Conservation (phyloP, 148 eudicot genomes). For the Chenopodium formosanum region DNA sequence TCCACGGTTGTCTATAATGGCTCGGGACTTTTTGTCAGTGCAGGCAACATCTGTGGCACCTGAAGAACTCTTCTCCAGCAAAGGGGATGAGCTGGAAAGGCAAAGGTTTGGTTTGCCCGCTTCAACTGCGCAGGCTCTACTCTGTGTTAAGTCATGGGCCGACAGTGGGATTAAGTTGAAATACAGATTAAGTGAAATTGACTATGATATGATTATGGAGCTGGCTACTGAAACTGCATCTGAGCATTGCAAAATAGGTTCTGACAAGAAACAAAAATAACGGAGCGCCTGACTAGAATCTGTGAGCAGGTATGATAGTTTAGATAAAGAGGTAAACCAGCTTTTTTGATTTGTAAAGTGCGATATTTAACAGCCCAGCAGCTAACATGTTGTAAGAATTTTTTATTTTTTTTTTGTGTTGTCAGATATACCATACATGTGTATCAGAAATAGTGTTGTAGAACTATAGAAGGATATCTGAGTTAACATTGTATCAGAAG, state of each 20-base stretch:
- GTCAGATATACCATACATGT: no score
- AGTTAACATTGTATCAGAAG: not conserved
- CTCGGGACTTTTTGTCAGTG: constrained; percentile 72
- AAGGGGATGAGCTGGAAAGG: constrained; percentile 63
- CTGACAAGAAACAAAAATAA: constrained; percentile 49
- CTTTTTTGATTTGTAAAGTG: not conserved
- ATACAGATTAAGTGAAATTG: constrained; percentile 56
- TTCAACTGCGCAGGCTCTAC: constrained; percentile 36
- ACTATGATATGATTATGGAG: constrained; percentile 67
- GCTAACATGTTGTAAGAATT: not conserved
- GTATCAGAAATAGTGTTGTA: not conserved
- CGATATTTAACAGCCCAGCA: not conserved
- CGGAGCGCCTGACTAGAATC: not conserved
- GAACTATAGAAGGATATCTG: not conserved
- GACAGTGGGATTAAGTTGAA: constrained; percentile 59
- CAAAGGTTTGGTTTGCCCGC: constrained; percentile 45
- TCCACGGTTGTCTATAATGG: constrained; percentile 77
- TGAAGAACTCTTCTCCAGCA: constrained; percentile 62
- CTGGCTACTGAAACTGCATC: constrained; percentile 38
- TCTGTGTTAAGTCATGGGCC: constrained; percentile 71
- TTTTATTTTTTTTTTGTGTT: not conserved
- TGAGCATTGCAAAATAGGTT: constrained; percentile 29
- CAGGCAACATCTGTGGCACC: constrained; percentile 68
- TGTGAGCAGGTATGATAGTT: not conserved
- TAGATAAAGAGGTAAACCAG: not conserved